Evolutionary conservation across 768 basidiomycete species (phyloP).

Genomic region (Fomitopsis pulvina): DNA sequence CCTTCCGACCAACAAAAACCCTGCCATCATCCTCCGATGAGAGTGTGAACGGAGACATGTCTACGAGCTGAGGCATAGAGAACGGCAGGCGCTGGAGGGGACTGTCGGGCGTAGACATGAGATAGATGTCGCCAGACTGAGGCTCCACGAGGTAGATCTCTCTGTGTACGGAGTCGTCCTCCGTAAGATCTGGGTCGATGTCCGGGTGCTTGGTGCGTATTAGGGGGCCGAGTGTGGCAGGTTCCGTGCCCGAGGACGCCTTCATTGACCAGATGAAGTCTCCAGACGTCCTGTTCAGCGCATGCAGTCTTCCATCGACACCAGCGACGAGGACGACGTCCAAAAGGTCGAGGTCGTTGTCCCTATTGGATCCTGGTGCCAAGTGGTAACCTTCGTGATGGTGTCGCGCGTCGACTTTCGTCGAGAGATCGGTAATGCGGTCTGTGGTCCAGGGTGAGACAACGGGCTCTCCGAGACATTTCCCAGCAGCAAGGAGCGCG

Average conservation of each 20-base stretch:
- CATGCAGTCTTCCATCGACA: slow-evolving; percentile 93
- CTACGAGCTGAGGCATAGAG: slow-evolving; percentile 89
- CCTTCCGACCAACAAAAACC: slow-evolving; percentile 87
- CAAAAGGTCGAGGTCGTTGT: slow-evolving; percentile 42
- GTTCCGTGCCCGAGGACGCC: slow-evolving; percentile 8
- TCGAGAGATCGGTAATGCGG: slow-evolving; percentile 14
- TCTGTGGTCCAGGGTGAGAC: slow-evolving; percentile 14
- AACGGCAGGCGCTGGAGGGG: slow-evolving; percentile 85
- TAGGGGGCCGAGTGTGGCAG: slow-evolving; percentile 59
- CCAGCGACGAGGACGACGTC: slow-evolving; percentile 88
- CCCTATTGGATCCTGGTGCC: background rate
- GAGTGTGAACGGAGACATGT: slow-evolving; percentile 81
- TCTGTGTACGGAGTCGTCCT: slow-evolving; percentile 41
- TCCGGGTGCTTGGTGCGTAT: slow-evolving; percentile 64
- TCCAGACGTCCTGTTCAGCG: slow-evolving; percentile 82
- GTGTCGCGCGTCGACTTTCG: slow-evolving; percentile 13
- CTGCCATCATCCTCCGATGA: slow-evolving; percentile 54
- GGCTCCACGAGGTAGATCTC: slow-evolving; percentile 94
- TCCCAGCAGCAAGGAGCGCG: slow-evolving; percentile 13
- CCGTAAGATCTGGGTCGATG: slow-evolving; percentile 49
- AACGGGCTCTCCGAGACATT: slow-evolving; percentile 21
- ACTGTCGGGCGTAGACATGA: slow-evolving; percentile 61
- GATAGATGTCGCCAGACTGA: slow-evolving; percentile 88
- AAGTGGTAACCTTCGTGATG: slow-evolving; percentile 6
- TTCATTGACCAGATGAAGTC: slow-evolving; percentile 85